phyloP scores from a whole-genome alignment of 805 yeast genomes.

The Pichia phayaonensis region DNA sequence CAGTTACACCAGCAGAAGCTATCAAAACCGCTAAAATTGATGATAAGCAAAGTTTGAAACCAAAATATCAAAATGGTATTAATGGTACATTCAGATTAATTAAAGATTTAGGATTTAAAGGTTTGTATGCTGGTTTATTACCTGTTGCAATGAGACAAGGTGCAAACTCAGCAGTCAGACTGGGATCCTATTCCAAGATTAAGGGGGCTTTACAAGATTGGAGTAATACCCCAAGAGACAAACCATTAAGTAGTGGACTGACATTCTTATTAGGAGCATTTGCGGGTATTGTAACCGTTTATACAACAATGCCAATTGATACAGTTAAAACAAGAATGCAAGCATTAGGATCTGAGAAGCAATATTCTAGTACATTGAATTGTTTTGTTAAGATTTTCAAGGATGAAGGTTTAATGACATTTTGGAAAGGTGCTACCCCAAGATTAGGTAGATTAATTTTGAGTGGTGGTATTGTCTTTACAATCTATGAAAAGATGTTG shows the following conservation, averaged over 20 bases:
- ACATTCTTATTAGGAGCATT: constrained; percentile 88
- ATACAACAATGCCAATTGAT: constrained; percentile 91
- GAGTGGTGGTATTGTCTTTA: constrained; percentile 96
- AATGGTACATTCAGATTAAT: constrained; percentile 59
- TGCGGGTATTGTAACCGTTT: constrained; percentile 85
- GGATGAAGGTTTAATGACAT: constrained; percentile 83
- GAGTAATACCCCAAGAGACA: constrained; percentile 54
- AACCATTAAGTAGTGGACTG: constrained; percentile 67
- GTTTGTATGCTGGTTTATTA: constrained; percentile 79
- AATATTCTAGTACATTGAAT: constrained; percentile 68
- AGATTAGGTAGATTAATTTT: constrained; percentile 84
- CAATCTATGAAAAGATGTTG: constrained; percentile 88
- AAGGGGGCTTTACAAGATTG: constrained; percentile 70
- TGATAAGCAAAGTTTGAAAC: constrained; percentile 71
- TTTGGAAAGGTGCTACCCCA: constrained; percentile 99
- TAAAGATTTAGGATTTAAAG: constrained; percentile 71
- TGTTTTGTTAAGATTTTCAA: constrained; percentile 75
- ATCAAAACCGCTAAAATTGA: constrained; percentile 94
- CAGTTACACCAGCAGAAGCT: constrained; percentile 96
- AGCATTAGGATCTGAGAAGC: constrained; percentile 66
- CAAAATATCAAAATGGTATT: constrained; percentile 66
- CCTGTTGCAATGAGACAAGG: constrained; percentile 97
- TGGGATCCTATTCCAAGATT: constrained; percentile 88
- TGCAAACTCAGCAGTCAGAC: constrained; percentile 87
- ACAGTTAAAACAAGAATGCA: constrained; percentile 98